Base-by-base conservation (phyloP, 305 asterid species). In the Solanum hybrid region DNA sequence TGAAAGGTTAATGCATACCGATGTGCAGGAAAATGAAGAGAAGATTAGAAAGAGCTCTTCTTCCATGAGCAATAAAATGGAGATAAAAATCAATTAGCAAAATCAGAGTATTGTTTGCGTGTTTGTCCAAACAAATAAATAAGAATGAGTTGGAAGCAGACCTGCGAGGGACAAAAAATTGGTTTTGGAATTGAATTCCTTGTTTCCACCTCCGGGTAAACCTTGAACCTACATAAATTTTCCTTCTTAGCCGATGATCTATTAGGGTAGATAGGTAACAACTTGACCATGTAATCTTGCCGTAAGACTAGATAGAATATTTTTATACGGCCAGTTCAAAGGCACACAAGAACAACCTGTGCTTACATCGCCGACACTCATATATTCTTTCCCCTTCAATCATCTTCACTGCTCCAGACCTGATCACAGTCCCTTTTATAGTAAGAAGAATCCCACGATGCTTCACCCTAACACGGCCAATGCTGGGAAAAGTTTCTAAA, bases 351-450 rank as follows among this genome's bases (percentile, higher is more conserved):
- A 64, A 24, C 64, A 64, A 97, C 99, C 99, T 96, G 95, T 94
- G 95, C 93, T 95, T 96, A 91, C 99, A 97, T 75, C 91, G 92
- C 89, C 95, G 94, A 89, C 99, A 97, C 94, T 95, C 97, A 80
- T 92, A 97, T 78, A 90, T 90, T 95, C 95, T 97, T 92, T 95
- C 98, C 81, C 99, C 99, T 95, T 97, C 98, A 89, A 96, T 95
- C 99, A 97, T 96, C 96, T 96, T 97, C 88, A 96, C 92, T 87
- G 99, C 95, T 92, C 99, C 98, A 80, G 99, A 95, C 94, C 99
- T 93, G 88, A 96, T 97, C 82, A 97, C 98, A 77, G 98, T 97
- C 92, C 99, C 99, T 89, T 97, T 96, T 91, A 97, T 95, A 88
- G 99, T 95, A 89, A 97, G 98, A 93, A 97, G 99, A 87, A 95